These are phyloP conservation scores for Leishmania martiniquensis DNA, from an alignment of 208 protist species.

Conservation along the genomic window DNA sequence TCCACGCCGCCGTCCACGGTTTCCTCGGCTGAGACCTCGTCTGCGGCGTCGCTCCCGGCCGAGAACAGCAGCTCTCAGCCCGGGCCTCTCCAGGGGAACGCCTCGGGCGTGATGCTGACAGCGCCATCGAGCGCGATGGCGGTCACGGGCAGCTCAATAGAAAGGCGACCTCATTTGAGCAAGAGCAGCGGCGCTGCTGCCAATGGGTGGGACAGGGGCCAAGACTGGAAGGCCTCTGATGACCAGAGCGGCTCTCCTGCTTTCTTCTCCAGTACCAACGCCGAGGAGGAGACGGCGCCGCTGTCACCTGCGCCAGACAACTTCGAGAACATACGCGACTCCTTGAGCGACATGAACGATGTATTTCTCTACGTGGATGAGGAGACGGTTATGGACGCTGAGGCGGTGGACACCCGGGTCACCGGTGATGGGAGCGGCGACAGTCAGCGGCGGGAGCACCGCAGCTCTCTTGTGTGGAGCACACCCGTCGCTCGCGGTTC, in stretches of 20 bases:
- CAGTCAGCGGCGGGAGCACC: slow-evolving; percentile 15
- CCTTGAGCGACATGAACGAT: slow-evolving; percentile 45
- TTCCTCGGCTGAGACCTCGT: background rate
- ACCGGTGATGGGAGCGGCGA: background rate
- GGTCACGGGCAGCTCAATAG: background rate
- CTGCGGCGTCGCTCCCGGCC: background rate
- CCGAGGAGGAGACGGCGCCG: background rate
- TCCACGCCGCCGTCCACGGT: slow-evolving; percentile 3
- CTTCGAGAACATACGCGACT: slow-evolving; percentile 15
- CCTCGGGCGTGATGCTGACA: background rate
- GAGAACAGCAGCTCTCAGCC: slow-evolving; percentile 17
- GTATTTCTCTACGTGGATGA: slow-evolving; percentile 64
- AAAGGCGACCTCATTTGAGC: background rate
- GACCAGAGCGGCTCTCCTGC: background rate
- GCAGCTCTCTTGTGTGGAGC: slow-evolving; percentile 36
- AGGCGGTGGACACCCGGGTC: background rate
- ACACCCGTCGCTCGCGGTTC: slow-evolving; percentile 23
- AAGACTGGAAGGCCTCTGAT: background rate
- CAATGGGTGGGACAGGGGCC: background rate
- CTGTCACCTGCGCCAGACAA: background rate
- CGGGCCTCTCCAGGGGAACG: background rate
- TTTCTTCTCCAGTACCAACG: background rate
- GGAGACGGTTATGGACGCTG: background rate
- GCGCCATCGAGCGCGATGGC: background rate
- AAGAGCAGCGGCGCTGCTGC: background rate